phyloP scores from a whole-genome alignment of 2,329 filamentous ascomycete genomes.

The Scedosporium dehoogii region DNA sequence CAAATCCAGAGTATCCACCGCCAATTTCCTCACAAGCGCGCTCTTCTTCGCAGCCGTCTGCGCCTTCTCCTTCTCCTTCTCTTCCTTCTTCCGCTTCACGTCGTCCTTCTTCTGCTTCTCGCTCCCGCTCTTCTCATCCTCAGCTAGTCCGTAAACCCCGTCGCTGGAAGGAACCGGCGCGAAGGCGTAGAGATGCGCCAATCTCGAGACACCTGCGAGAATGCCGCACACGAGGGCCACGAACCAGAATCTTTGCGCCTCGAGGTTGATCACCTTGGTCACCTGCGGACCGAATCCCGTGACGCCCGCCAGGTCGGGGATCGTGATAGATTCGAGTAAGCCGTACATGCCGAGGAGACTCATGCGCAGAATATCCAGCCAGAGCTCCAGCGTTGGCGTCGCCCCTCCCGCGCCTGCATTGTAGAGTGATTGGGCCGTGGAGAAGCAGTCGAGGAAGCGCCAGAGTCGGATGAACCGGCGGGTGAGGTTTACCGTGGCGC shows the following conservation, averaged over 20 bases:
- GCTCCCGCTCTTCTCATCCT: neutral
- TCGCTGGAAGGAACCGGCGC: constrained; percentile 22
- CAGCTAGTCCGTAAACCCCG: constrained; percentile 9
- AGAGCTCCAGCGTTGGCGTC: neutral
- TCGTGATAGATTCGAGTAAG: constrained; percentile 53
- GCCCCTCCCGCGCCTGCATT: constrained; percentile 5
- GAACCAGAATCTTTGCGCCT: constrained; percentile 64
- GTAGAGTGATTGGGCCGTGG: constrained; percentile 19
- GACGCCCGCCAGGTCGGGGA: constrained; percentile 41
- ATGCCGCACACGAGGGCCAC: constrained; percentile 46
- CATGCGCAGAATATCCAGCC: constrained; percentile 44
- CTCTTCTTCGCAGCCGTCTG: constrained; percentile 22
- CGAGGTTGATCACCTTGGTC: constrained; percentile 37
- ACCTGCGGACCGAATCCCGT: constrained; percentile 33
- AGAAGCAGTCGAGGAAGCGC: constrained; percentile 54
- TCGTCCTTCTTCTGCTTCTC: constrained; percentile 8
- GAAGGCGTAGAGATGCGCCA: constrained; percentile 26
- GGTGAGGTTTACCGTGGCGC: constrained; percentile 32
- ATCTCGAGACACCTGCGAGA: constrained; percentile 28
- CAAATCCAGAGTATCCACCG: constrained; percentile 50
- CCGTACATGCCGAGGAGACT: constrained; percentile 58
- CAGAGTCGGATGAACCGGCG: constrained; percentile 60
- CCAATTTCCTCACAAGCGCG: constrained; percentile 13
- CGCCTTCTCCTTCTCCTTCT: constrained; percentile 20
- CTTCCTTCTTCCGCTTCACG: constrained; percentile 9